Evolutionary conservation across 1,139 yeast genomes (phyloP), one percentile per base, ranked within the genome.

Genomic region (Lodderomyces orthopsilosis): DNA sequence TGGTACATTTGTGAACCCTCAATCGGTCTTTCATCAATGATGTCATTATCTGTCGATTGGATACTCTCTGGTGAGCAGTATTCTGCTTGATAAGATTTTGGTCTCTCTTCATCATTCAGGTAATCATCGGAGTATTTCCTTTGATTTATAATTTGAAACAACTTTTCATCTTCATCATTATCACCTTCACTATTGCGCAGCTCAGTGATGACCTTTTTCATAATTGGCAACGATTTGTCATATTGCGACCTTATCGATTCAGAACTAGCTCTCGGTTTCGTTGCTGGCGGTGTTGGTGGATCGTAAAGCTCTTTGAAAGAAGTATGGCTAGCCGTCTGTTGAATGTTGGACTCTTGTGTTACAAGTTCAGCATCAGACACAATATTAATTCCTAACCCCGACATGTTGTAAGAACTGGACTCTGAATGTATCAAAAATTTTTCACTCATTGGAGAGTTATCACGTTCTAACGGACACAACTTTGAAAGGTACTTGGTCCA

Each of bases 381-480:
- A 32, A 63, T 57, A 48, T 65, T 62, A 33, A 69, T 68, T 10
- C 74, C 74, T 41, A 68, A 57, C 1, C 75, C 74, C 22, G 62
- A 49, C 65, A 65, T 61, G 35, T 51, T 50, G 7, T 49, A 50
- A 14, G 58, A 55, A 28, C 51, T 51, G 35, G 52, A 39, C 35
- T 47, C 45, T 15, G 62, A 49, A 32, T 58, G 54, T 19, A 65
- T 51, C 36, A 63, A 50, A 41, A 64, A 64, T 3, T 44, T 45
- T 7, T 58, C 54, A 38, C 52, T 52, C 2, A 55, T 37, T 6
- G 66, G 67, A 18, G 66, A 56, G 22, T 57, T 50, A 19, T 57
- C 55, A 36, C 53, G 49, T 42, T 62, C 65, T 41, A 58, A 53
- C 0, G 74, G 74, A 51, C 66, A 69, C 7, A 69, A 63, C 3